phyloP scores from a whole-genome alignment of 306 rosid genomes.

The Mimosa pudica region DNA sequence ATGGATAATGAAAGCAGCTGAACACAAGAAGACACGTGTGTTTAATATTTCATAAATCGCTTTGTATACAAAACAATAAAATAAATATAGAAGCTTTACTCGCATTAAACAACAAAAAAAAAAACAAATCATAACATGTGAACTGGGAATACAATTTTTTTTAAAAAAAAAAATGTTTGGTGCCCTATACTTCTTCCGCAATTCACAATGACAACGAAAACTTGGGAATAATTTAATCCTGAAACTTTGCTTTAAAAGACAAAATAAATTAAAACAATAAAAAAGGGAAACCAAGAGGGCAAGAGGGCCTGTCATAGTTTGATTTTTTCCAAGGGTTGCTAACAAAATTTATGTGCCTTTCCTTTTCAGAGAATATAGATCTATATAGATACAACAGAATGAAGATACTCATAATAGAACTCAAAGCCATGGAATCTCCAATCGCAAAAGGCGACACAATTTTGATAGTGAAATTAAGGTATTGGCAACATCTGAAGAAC shows the following conservation, averaged over 20 bases:
- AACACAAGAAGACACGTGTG: conserved; percentile 52
- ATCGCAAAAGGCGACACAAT: conserved; percentile 14
- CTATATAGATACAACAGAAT: conserved; percentile 6
- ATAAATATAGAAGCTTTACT: conserved; percentile 14
- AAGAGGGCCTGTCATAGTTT: conserved; percentile 15
- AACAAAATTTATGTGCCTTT: conserved; percentile 13
- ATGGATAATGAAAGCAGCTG: conserved; percentile 52
- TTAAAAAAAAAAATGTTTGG: conserved; percentile 34
- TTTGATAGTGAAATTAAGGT: conserved; percentile 20
- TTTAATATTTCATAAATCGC: conserved; percentile 44
- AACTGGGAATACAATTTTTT: conserved; percentile 50
- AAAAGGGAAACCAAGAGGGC: conserved; percentile 27
- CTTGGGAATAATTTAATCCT: conserved; percentile 35
- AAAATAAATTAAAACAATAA: conserved; percentile 14
- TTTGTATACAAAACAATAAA: background rate
- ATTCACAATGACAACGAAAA: conserved; percentile 50
- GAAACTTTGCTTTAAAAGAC: conserved; percentile 19
- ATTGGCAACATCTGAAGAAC: conserved; percentile 11
- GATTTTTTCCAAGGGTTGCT: conserved; percentile 20
- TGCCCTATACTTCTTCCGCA: conserved; percentile 33
- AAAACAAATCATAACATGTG: conserved; percentile 45
- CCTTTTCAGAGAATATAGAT: conserved; percentile 35
- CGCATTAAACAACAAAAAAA: background rate
- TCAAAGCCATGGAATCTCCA: conserved; percentile 38
- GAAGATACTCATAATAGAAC: conserved; percentile 14